Evolutionary conservation across 2,329 filamentous ascomycete species (phyloP).

Genomic region (Golovinomyces cichoracearum): DNA sequence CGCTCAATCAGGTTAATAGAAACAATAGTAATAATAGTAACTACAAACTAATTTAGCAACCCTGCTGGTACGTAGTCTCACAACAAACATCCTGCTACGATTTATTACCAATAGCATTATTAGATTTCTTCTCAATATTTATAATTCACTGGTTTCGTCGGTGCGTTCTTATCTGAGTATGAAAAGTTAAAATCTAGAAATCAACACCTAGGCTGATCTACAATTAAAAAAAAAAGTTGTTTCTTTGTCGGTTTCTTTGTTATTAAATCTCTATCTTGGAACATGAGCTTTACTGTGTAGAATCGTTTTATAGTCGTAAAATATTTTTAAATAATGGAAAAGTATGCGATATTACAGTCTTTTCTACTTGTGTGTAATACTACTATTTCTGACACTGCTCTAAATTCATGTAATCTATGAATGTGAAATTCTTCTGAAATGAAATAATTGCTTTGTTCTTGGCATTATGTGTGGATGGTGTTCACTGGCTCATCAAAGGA

Average conservation of each 20-base stretch:
- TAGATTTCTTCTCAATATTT: neutral
- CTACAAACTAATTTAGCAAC: too few species aligned
- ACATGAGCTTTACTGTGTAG: neutral
- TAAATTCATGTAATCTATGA: neutral
- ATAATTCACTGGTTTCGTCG: neutral
- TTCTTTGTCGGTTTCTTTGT: neutral
- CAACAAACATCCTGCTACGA: neutral
- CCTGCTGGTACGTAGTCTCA: neutral
- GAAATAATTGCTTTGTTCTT: neutral
- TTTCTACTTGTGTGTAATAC: neutral
- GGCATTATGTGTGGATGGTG: neutral
- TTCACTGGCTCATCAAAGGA: too few species aligned
- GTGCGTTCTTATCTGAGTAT: neutral
- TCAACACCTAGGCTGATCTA: neutral
- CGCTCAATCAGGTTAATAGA: too few species aligned
- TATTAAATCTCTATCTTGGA: neutral
- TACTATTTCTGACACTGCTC: neutral
- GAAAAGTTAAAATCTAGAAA: neutral
- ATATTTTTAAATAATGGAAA: neutral
- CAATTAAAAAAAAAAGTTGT: too few species aligned
- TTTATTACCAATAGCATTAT: neutral
- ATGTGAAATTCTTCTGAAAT: neutral
- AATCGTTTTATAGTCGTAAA: neutral
- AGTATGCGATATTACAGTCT: neutral
- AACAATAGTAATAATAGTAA: too few species aligned